Evolutionary conservation across 2,329 filamentous ascomycete genomes (phyloP), one percentile per base, ranked within the genome.

Genomic region (Xylariaceae sp.): DNA sequence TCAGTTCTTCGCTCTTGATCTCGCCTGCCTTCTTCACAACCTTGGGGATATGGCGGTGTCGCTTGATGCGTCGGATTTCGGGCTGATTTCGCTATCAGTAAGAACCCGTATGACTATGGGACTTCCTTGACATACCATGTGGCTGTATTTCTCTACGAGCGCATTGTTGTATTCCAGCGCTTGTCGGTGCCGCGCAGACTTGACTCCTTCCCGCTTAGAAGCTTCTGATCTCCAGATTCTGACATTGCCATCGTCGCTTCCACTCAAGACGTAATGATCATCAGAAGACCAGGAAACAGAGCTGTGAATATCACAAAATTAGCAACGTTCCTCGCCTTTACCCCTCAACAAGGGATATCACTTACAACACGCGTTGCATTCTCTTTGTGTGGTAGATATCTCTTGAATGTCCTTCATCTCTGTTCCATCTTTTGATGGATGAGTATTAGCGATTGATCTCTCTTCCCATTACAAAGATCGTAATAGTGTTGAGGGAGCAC

Each of bases 301-400:
- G 40, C 34, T 36, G n/a, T n/a, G n/a, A n/a, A 20, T 19, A 36
- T 17, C 34, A 10, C 19, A 19, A 10, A 17, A 17, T 36, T 20
- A 36, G 34, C 19, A 36, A 17, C 34, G 19, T n/a, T 10, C 19
- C 20, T 36, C 34, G 19, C 20, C 34, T 36, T 7, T 17, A 36
- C 5, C 20, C 20, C 4, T 8, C 16, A 12, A 4, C 4, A 32
- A 8, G 7, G 4, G 34, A 14, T 5, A 12, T n/a, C 19, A 20
- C 23, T 5, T 40, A 50, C 42, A 59, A 60, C 6, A 96, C 90
- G 56, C 92, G 81, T 72, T 97, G 92, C 92, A 96, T 96, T 53
- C 93, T 83, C 70, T 96, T 95, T 16, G 93, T 97, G 72, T 97
- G 91, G 69, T 97, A 98, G 39, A 96, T 83, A 62, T 98, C 93